Evolutionary conservation across 257 asterid genomes (phyloP), one percentile per base, ranked within the genome.

Genomic region (Leonotis leonurus): DNA sequence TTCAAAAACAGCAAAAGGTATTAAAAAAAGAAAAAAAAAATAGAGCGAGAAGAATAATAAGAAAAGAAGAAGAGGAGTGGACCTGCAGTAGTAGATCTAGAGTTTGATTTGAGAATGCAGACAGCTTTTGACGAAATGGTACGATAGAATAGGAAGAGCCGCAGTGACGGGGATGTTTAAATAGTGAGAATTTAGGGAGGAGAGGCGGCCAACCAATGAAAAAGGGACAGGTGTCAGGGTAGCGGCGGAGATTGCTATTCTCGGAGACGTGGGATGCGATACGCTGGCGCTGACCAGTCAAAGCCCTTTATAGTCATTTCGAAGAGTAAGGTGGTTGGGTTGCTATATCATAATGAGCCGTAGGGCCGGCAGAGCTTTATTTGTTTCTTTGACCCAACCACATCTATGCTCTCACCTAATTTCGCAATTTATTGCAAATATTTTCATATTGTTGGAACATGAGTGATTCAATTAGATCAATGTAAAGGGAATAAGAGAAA

Each of bases 231-330:
- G 33, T 53, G 62, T 60, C 56, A 60, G 43, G 37, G 12, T 0
- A 5, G 48, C n/a, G 80, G 71, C 73, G 73, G 80, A 68, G 71
- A 13, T 41, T 44, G 56, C 65, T 50, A 69, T 49, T 61, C 16
- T 39, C 17, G 53, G 44, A 51, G 73, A 16, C 64, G 44, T 46
- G 52, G 58, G 14, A 69, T 60, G 64, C 69, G 74, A 61, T 75
- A 68, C 64, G 77, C 73, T 74, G 80, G 83, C 70, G 5, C 5
- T 69, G 77, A 73, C 80, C 45, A 26, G 77, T 73, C 78, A 73
- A 73, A 57, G 60, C 59, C 68, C 71, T 30, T 62, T 73, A 45
- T 45, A 6, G 74, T 52, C 64, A 60, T 44, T 66, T 66, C 29
- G 5, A 2, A 18, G 0, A 8, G n/a, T n/a, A n/a, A n/a, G n/a